Evolutionary conservation across 352 stramenopile species (phyloP).

Genomic region (Globisporangium solare): DNA sequence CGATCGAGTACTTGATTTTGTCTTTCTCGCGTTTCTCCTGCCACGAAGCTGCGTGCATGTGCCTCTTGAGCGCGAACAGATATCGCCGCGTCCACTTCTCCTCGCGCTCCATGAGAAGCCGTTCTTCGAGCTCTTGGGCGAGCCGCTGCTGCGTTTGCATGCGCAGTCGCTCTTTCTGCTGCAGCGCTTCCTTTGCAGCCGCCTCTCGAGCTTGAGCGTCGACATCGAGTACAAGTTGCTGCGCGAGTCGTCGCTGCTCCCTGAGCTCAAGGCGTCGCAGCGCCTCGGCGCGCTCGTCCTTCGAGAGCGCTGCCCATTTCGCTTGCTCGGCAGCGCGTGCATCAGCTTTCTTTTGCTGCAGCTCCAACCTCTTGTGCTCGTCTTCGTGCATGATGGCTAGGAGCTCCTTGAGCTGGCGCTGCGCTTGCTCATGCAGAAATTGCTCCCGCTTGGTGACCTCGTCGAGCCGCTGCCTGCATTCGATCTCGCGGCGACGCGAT

Average conservation of each 20-base stretch:
- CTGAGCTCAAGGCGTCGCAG: constrained; percentile 16
- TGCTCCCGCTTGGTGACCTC: constrained; percentile 34
- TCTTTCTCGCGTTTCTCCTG: constrained; percentile 44
- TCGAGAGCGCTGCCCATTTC: constrained; percentile 24
- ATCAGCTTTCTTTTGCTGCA: constrained; percentile 21
- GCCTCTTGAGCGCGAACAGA: constrained; percentile 38
- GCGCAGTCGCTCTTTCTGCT: constrained; percentile 22
- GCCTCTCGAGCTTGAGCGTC: constrained; percentile 2
- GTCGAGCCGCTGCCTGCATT: constrained; percentile 21
- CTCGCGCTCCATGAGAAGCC: constrained; percentile 29
- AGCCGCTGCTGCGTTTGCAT: constrained; percentile 34
- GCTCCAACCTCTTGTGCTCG: constrained; percentile 23
- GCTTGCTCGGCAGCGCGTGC: constrained; percentile 20
- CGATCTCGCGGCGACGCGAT: constrained; percentile 25
- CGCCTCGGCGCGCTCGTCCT: constrained; percentile 21
- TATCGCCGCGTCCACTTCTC: constrained; percentile 33
- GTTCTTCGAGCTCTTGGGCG: constrained; percentile 24
- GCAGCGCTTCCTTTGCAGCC: constrained; percentile 18
- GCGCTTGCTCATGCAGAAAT: constrained; percentile 25
- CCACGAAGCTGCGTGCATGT: constrained; percentile 32
- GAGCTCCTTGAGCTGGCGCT: constrained; percentile 24
- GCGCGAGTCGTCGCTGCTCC: constrained; percentile 14
- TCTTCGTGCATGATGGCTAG: constrained; percentile 22
- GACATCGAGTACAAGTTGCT: constrained; percentile 11
- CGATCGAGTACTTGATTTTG: constrained; percentile 33